phyloP scores from a whole-genome alignment of 305 asterid genomes.

The Solanum hybrid region DNA sequence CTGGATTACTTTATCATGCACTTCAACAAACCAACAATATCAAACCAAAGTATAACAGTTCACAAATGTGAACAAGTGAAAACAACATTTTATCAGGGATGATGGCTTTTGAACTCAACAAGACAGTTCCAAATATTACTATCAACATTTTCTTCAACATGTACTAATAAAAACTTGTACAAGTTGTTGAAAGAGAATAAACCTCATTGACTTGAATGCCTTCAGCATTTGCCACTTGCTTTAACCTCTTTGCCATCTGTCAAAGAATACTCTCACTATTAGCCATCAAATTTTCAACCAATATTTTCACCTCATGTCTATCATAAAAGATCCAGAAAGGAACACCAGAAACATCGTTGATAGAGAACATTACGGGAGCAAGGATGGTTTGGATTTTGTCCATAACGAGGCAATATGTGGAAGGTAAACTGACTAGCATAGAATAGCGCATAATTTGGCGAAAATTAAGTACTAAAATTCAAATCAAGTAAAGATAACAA shows the following conservation, averaged over 20 bases:
- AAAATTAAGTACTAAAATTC: not conserved
- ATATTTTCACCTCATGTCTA: not conserved
- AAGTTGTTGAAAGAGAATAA: constrained; percentile 3
- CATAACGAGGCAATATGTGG: not conserved
- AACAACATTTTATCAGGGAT: not conserved
- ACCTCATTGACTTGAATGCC: constrained; percentile 88
- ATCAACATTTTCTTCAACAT: not conserved
- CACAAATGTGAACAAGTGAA: not conserved
- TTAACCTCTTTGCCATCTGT: constrained; percentile 89
- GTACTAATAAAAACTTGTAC: not conserved
- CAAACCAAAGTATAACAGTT: not conserved
- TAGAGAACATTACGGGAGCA: not conserved
- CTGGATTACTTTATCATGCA: not conserved
- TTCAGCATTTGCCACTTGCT: constrained; percentile 72
- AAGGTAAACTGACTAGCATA: not conserved
- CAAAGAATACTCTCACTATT: constrained; percentile 13
- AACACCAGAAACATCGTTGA: not conserved
- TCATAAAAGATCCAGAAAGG: constrained; percentile 7
- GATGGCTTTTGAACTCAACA: not conserved
- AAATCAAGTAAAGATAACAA: not conserved
- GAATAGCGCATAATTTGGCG: not conserved
- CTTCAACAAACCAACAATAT: not conserved
- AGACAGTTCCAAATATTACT: not conserved
- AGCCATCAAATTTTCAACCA: not conserved
- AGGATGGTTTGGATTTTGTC: not conserved